Evolutionary conservation across 495 filamentous ascomycete genomes (phyloP).

Genomic region (Aspergillus panamensis): DNA sequence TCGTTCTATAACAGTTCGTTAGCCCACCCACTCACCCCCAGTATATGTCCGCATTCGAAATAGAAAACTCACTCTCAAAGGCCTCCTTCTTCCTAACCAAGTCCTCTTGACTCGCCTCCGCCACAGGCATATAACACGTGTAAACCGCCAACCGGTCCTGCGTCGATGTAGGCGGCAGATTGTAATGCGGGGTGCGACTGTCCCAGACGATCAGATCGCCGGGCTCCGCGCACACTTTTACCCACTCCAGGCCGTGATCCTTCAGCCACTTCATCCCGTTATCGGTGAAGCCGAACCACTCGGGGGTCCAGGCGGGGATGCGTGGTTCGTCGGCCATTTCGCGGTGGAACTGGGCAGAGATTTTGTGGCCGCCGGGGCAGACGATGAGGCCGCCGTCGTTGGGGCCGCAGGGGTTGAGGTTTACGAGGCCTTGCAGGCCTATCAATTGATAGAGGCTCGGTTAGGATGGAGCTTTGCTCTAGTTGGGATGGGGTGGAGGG

Average conservation of each 20-base stretch:
- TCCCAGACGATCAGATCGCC: conserved; percentile 46
- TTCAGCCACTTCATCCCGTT: conserved; percentile 38
- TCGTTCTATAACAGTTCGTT: conserved; percentile 8
- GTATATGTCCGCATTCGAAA: too few relatives aligned
- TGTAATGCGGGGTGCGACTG: conserved; percentile 40
- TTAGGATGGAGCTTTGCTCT: background rate
- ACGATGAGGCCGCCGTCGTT: conserved; percentile 44
- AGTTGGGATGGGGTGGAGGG: background rate
- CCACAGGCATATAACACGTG: conserved; percentile 39
- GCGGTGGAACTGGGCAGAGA: conserved; percentile 35
- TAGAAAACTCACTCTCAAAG: conserved; percentile 31
- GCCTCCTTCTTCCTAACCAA: conserved; percentile 35
- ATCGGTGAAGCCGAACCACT: conserved; percentile 41
- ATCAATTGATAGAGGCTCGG: background rate
- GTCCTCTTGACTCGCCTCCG: conserved; percentile 33
- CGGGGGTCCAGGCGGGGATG: conserved; percentile 35
- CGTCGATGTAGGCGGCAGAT: conserved; percentile 26
- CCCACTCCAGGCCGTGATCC: conserved; percentile 33
- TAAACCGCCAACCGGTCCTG: conserved; percentile 32
- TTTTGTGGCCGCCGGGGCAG: conserved; percentile 31
- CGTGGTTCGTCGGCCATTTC: conserved; percentile 34
- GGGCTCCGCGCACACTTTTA: conserved; percentile 40
- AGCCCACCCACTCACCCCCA: background rate
- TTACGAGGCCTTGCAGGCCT: conserved; percentile 47
- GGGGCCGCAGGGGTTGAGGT: conserved; percentile 40